Base-by-base conservation (phyloP, 1,284 basidiomycete genomes). In the Cystobasidium sp. region DNA sequence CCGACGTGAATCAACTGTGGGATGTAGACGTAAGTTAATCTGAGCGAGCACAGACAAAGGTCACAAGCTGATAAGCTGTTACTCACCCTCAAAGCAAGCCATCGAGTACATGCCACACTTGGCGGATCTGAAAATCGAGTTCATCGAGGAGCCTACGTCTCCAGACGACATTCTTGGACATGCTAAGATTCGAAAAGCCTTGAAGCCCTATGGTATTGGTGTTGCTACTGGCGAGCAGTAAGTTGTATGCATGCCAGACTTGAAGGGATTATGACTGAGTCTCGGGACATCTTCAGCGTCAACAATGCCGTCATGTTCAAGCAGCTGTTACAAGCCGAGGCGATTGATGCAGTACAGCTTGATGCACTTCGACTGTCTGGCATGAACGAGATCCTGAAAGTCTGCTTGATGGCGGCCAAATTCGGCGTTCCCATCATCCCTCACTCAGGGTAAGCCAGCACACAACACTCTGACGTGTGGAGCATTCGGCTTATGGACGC, bases 301-400 rank as follows among this genome's bases (percentile, higher is more conserved):
- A 41, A 22, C 65, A 65, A 65, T 64, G 69, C 78, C 75, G 95
- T 97, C 87, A 88, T 92, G 22, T 97, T 97, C 88, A 97, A 97
- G 85, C 94, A 97, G 82, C 87, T 97, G 16, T 85, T 97, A 12
- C 94, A 96, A 82, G 91, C 94, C 1, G 89, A 94, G 65, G 93
- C 94, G n/a, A 93, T 97, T 80, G 93, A 96, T 81, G 94, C 97
- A n/a, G 90, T 89, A 77, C 94, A 97, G 83, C 94, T 97, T 81
- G 95, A 97, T 64, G 93, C 91, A 39, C 97, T 94, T 83, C 89
- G 94, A 71, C 85, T 97, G 31, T 93, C 91, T 3, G 95, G 95
- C 73, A 92, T 97, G 68, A 93, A 92, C 82, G 94, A 97, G 85
- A 91, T 96, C 37, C 84, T 97, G 64, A 90, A 89, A 73, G 93